These are phyloP conservation scores for Colletotrichum liriopes DNA, from an alignment of 2,329 filamentous ascomycete species.

Conservation along the genomic window DNA sequence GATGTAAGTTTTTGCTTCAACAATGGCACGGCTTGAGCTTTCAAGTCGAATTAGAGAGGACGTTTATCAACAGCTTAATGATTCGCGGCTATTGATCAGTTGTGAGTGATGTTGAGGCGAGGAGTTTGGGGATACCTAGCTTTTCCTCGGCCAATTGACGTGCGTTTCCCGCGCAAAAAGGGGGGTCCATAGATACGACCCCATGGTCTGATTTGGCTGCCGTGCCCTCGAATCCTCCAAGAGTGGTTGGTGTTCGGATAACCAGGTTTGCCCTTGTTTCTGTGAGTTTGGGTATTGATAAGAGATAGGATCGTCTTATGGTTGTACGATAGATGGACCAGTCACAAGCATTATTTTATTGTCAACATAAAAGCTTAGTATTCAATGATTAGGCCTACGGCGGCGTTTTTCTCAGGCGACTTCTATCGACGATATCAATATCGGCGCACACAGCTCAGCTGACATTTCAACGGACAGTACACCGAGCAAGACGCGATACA, in stretches of 20 bases:
- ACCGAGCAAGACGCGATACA: background rate
- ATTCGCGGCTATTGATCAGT: background rate
- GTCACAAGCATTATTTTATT: background rate
- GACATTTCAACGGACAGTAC: background rate
- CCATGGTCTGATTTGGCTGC: background rate
- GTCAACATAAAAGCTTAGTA: background rate
- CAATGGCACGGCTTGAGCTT: background rate
- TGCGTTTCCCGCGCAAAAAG: conserved; percentile 27
- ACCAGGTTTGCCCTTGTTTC: conserved; percentile 8
- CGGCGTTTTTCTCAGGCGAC: background rate
- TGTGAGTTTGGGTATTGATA: conserved; percentile 7
- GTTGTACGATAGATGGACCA: background rate
- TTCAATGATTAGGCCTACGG: background rate
- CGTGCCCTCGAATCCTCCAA: background rate
- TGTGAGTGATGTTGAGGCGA: background rate
- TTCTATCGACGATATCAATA: background rate
- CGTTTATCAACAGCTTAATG: background rate
- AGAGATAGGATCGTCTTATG: background rate
- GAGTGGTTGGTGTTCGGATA: background rate
- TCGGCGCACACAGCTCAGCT: background rate
- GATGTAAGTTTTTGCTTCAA: background rate
- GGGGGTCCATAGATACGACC: conserved; percentile 16
- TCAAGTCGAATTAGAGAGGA: background rate
- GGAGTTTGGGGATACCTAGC: background rate
- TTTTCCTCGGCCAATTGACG: conserved; percentile 27